These are phyloP conservation scores for Trichophyton verrucosum DNA, from an alignment of 2,329 filamentous ascomycete species.

Conservation along the genomic window DNA sequence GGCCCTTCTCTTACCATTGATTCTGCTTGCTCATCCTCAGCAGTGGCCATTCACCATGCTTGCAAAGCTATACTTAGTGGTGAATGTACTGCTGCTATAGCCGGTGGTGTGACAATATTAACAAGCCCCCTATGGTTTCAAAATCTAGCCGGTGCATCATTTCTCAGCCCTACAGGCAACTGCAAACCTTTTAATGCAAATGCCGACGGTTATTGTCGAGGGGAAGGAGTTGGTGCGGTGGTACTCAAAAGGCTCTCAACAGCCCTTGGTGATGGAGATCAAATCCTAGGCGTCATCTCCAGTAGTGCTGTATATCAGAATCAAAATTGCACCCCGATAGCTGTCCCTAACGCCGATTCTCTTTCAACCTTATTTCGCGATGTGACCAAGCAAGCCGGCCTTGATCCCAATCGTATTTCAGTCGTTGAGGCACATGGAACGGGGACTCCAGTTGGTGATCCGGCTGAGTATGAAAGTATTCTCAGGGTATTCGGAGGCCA, in stretches of 20 bases:
- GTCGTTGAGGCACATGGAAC: constrained; percentile 26
- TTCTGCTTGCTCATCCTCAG: constrained; percentile 19
- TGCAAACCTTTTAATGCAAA: constrained; percentile 23
- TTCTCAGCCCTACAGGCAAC: constrained; percentile 12
- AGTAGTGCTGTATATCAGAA: constrained; percentile 31
- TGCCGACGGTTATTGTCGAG: constrained; percentile 34
- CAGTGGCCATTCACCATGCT: constrained; percentile 22
- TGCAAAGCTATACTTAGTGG: constrained; percentile 16
- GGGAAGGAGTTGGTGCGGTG: constrained; percentile 31
- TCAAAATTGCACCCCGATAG: constrained; percentile 21
- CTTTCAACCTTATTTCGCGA: neutral
- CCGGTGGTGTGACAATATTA: constrained; percentile 11
- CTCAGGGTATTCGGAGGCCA: constrained; percentile 15
- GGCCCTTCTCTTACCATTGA: constrained; percentile 22
- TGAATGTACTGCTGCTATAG: constrained; percentile 11
- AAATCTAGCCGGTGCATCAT: constrained; percentile 16
- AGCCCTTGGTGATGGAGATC: constrained; percentile 31
- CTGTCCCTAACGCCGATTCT: constrained; percentile 4
- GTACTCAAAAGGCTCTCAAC: constrained; percentile 30
- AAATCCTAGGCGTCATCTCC: constrained; percentile 32
- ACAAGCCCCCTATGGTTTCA: constrained; percentile 3
- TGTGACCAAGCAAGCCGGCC: constrained; percentile 1
- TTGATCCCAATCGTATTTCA: constrained; percentile 3
- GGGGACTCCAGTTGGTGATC: constrained; percentile 23
- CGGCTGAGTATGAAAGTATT: constrained; percentile 20